These are phyloP conservation scores for Marchantia polymorpha DNA, from an alignment of 225 moss, liverwort and hornwort species.

Conservation along the genomic window DNA sequence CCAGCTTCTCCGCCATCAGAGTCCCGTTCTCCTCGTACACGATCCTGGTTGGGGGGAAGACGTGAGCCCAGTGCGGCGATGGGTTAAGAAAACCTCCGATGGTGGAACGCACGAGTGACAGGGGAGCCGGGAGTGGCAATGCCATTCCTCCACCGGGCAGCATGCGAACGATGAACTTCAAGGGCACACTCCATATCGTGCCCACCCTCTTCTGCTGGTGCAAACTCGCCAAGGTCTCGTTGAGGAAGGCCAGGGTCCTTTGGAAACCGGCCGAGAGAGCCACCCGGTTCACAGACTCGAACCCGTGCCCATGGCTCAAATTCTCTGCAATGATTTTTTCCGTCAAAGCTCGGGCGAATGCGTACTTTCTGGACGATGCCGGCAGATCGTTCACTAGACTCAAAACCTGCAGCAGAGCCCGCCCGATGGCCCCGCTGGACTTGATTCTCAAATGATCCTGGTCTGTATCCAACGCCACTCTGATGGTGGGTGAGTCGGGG, in stretches of 20 bases:
- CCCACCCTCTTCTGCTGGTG: constrained; percentile 24
- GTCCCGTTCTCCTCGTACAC: background rate
- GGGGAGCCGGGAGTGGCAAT: constrained; percentile 18
- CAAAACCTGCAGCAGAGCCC: constrained; percentile 62
- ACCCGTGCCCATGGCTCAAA: constrained; percentile 49
- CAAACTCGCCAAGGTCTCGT: constrained; percentile 43
- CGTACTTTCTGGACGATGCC: constrained; percentile 63
- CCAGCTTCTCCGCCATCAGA: constrained; percentile 56
- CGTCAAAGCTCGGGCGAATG: constrained; percentile 54
- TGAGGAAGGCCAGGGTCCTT: constrained; percentile 58
- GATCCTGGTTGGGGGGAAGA: background rate
- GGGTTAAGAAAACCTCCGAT: constrained; percentile 21
- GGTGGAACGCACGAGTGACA: constrained; percentile 16
- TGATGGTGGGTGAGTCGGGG: background rate
- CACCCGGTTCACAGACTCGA: constrained; percentile 51
- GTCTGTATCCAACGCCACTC: background rate
- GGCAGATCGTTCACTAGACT: constrained; percentile 72
- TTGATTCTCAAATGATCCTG: background rate
- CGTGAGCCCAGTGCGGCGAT: background rate
- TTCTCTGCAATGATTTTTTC: constrained; percentile 73
- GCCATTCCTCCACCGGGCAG: constrained; percentile 20
- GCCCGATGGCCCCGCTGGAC: constrained; percentile 44
- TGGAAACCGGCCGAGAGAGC: constrained; percentile 61
- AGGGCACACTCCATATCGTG: constrained; percentile 24
- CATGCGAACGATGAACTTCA: constrained; percentile 24